Conservation (phyloP, 148 eudicot genomes). For the Camellia sinensis region DNA sequence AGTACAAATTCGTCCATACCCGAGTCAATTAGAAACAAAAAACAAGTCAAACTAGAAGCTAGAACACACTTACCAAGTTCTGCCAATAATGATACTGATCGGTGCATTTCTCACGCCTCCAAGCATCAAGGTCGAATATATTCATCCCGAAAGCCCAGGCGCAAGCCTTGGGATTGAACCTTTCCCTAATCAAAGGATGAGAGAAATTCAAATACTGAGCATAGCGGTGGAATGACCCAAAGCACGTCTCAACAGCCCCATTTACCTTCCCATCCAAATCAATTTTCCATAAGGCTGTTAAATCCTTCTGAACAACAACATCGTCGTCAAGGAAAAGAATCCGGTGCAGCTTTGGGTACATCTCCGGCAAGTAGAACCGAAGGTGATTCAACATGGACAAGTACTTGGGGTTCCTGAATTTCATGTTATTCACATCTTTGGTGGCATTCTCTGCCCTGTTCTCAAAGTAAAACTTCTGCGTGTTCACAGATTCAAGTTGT, state of each 20-base stretch:
- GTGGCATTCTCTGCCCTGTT: slow-evolving; percentile 64
- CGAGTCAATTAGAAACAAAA: background rate
- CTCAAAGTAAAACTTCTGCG: slow-evolving; percentile 51
- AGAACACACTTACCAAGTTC: slow-evolving; percentile 53
- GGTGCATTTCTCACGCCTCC: slow-evolving; percentile 84
- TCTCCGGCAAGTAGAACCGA: slow-evolving; percentile 85
- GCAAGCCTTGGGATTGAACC: slow-evolving; percentile 77
- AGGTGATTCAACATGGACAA: slow-evolving; percentile 87
- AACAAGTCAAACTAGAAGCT: background rate
- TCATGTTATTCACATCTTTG: slow-evolving; percentile 56
- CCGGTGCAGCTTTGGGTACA: slow-evolving; percentile 77
- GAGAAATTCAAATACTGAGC: slow-evolving; percentile 86
- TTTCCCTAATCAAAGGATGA: slow-evolving; percentile 77
- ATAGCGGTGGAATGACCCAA: slow-evolving; percentile 87
- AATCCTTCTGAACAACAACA: slow-evolving; percentile 94
- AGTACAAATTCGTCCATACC: background rate
- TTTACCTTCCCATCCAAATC: slow-evolving; percentile 84
- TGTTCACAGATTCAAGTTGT: slow-evolving; percentile 60
- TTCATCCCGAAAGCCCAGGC: slow-evolving; percentile 97
- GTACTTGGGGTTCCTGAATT: slow-evolving; percentile 53
- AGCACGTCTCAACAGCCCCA: slow-evolving; percentile 89
- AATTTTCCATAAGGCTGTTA: slow-evolving; percentile 80
- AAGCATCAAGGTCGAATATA: slow-evolving; percentile 84
- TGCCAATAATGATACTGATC: slow-evolving; percentile 88
- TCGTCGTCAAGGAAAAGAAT: slow-evolving; percentile 89